A percentile compares a stretch with the other conserved stretches of the same genome.
phyloP scores from a whole-genome alignment of 2,329 filamentous ascomycete genomes.

The Bipolaris oryzae region DNA sequence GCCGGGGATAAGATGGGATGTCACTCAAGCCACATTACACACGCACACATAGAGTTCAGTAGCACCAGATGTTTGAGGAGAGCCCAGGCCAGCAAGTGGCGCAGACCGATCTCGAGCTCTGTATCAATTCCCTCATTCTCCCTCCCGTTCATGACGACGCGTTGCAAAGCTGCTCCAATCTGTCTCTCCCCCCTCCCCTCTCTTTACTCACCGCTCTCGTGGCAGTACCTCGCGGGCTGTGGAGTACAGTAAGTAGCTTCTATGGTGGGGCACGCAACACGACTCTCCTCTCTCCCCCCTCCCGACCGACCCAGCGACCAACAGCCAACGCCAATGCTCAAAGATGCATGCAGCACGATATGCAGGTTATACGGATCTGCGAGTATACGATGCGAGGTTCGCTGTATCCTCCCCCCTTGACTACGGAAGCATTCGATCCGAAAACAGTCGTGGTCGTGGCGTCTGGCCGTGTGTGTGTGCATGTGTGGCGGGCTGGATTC shows the following conservation, averaged over 20 bases:
- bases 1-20: not conserved
- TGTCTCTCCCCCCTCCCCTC: not conserved
- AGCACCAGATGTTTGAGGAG: too few species aligned
- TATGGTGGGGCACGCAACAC: too few species aligned
- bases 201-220: not conserved
- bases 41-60: not conserved
- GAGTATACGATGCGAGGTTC: too few species aligned
- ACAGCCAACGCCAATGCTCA: not conserved
- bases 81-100: too few species aligned
- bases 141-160: too few species aligned
- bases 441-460: not conserved
- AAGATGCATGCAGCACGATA: not conserved
- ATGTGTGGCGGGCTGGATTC: too few species aligned
- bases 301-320: too few species aligned
- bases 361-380: not conserved
- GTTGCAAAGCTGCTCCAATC: too few species aligned
- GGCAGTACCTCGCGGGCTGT: not conserved
- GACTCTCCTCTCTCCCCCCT: too few species aligned
- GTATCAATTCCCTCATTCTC: not conserved
- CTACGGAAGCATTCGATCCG: too few species aligned
- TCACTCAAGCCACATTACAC: not conserved
- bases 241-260: not conserved
- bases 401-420: too few species aligned
- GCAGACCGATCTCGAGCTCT: too few species aligned
- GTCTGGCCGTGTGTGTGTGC: not conserved